phyloP scores from a whole-genome alignment of 176 grass and related monocot genomes.

The Paspalum vaginatum region DNA sequence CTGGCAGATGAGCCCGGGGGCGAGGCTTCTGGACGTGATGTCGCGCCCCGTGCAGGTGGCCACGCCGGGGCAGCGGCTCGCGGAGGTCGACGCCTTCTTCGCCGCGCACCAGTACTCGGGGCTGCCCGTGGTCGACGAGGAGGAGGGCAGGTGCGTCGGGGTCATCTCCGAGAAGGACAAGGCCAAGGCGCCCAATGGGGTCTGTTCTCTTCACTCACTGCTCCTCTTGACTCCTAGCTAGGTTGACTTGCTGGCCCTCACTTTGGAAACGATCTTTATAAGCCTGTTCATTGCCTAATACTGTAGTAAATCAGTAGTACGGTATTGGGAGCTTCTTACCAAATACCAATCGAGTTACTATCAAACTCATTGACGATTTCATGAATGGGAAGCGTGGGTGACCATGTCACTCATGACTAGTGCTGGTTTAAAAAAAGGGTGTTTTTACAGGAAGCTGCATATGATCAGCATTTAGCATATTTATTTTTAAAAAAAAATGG shows the following conservation, averaged over 20 bases:
- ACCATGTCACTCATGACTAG: too few species aligned
- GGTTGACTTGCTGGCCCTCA: neutral
- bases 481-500: neutral
- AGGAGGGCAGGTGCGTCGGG: constrained; percentile 62
- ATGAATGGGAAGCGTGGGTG: too few species aligned
- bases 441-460: too few species aligned
- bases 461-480: neutral
- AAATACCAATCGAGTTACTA: too few species aligned
- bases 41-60: constrained; percentile 62
- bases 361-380: too few species aligned
- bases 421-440: too few species aligned
- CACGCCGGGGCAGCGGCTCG: constrained; percentile 48
- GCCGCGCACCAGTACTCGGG: constrained; percentile 50
- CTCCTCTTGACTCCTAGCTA: neutral
- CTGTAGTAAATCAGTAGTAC: neutral
- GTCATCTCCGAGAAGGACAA: constrained; percentile 74
- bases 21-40: constrained; percentile 60
- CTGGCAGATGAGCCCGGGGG: constrained; percentile 58
- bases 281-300: neutral
- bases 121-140: constrained; percentile 57
- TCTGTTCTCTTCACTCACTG: constrained; percentile 28
- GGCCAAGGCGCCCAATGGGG: constrained; percentile 59
- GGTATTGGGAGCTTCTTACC: neutral
- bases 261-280: neutral
- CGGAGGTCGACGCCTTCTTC: constrained; percentile 63